Base-by-base conservation (phyloP, 345 rosid species). In the Boechera stricta region DNA sequence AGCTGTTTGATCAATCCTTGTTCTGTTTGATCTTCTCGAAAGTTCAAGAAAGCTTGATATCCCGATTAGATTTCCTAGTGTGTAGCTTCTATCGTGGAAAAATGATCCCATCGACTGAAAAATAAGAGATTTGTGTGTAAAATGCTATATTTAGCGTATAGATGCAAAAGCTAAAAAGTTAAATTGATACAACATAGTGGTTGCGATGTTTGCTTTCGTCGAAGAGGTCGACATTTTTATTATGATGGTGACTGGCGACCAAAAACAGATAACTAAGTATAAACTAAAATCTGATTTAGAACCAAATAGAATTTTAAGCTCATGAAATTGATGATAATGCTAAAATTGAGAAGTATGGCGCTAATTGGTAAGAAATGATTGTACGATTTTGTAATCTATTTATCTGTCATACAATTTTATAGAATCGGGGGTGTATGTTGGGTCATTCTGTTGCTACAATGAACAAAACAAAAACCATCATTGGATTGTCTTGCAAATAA, bases 51-150 rank as follows among this genome's bases (percentile, higher is more conserved):
- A 75, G 81, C 75, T 88, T 13, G 95, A 84, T 56, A 87, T 80
- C 48, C 98, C 98, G 10, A 90, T 87, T 26, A 89, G 87, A 77
- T 87, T 93, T 33, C 98, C 98, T 0, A 91, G 80, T 32, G 93
- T 88, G 57, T 83, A 86, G 86, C 95, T 87, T 73, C 84, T 87
- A 65, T 93, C 92, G 18, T 76, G 87, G 83, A 91, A 91, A 82
- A 90, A 92, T 11, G 97, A 93, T 10, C 87, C 89, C 18, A 86
- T 88, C 8, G 97, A 91, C 98, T 91, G 88, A 38, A 49, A 62
- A 38, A 77, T 8, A 57, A 57, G 8, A 77, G n/a, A 64, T 21
- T 21, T 5, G 21, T 9, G 10, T 12, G 13, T 10, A 44, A 55
- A 0, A 29, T 71, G 33, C 18, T 36, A 36, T 41, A 10, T 4